Evolutionary conservation across 345 rosid species (phyloP), one percentile per base, ranked within the genome.

Genomic region (Reutealis trisperma): DNA sequence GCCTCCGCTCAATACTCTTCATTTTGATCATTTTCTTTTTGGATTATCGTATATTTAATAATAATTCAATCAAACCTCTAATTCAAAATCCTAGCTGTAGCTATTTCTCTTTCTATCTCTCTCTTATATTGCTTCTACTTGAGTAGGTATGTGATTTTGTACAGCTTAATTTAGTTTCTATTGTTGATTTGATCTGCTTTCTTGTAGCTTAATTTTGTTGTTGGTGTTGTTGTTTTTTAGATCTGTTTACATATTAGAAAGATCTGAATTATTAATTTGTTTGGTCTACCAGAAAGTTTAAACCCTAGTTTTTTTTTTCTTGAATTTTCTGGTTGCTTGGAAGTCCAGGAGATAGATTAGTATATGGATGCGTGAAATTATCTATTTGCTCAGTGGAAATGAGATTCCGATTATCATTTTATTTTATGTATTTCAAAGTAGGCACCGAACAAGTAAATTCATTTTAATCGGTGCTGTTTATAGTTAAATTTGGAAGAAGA

Each of bases 71-170:
- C 45, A 34, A 19, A 41, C 58, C 76, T 37, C 44, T n/a, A 8
- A 42, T 27, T 60, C 45, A 61, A 73, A 73, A 62, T 59, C 76
- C 76, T 73, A 45, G 67, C 59, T 37, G 18, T 41, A 24, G 9
- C 65, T 44, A 19, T 34, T 19, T 21, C 64, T 19, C 58, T 27
- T 0, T 67, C 74, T 30, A 22, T 64, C 47, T 32, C n/a, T 37
- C 47, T 21, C 18, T 57, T 34, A n/a, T 54, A 15, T 72, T 34
- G 65, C 49, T 15, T 41, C 52, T 57, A 4, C 47, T 72, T 66
- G 11, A n/a, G 5, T 47, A 32, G 77, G 68, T 74, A 25, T 9
- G 18, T 63, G 44, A 4, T 49, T 32, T 47, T 0, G 14, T 8
- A 7, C 8, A n/a, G 19, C 51, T 59, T 52, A 41, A 24, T 41